These are phyloP conservation scores for Helotiales sp. DNA, from an alignment of 2,329 filamentous ascomycete genomes.

Conservation along the genomic window DNA sequence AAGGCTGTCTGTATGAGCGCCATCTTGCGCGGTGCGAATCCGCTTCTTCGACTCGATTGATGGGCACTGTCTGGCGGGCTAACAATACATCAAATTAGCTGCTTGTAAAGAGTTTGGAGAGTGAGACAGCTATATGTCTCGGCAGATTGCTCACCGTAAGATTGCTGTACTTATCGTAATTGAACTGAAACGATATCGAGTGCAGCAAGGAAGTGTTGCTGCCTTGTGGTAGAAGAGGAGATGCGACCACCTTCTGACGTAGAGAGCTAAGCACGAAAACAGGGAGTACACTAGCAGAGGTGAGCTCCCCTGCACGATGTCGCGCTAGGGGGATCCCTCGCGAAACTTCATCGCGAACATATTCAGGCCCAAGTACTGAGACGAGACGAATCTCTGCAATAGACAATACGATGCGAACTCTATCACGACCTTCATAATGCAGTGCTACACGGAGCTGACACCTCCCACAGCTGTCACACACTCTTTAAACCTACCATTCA, in stretches of 20 bases:
- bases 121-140: neutral
- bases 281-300: neutral
- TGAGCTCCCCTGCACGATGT: neutral
- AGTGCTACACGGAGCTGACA: constrained; percentile 95
- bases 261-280: constrained; percentile 4
- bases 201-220: neutral
- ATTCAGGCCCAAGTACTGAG: neutral
- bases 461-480: constrained; percentile 93
- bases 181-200: neutral
- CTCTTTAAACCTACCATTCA: constrained; percentile 76
- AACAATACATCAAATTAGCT: constrained; percentile 10
- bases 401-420: constrained; percentile 18
- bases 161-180: neutral
- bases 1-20: constrained; percentile 78
- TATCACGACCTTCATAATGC: constrained; percentile 58
- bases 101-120: neutral
- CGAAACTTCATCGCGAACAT: neutral
- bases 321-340: neutral
- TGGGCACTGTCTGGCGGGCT: constrained; percentile 7
- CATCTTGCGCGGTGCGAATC: constrained; percentile 27
- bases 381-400: neutral
- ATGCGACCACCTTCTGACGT: constrained; percentile 8
- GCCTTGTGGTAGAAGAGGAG: constrained; percentile 6
- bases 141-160: neutral
- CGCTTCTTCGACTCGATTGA: constrained; percentile 6